Evolutionary conservation across 495 filamentous ascomycete genomes (phyloP), one percentile per base, ranked within the genome.

Genomic region (Bryoglossum gracile): DNA sequence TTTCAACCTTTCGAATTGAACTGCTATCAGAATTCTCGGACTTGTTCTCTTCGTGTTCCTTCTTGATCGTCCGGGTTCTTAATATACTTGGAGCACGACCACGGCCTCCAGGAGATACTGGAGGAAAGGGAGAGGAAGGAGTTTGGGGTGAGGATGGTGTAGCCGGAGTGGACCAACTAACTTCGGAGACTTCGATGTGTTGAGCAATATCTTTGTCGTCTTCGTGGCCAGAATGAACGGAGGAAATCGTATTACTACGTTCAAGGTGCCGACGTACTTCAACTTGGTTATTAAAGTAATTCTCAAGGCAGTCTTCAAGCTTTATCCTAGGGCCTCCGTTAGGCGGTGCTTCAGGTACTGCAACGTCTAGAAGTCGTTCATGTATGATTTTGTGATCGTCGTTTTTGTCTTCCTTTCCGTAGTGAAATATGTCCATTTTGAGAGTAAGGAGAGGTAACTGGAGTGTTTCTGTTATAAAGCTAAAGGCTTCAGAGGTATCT

Each of bases 301-400:
- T 74, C 57, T 96, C 91, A 28, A 98, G 68, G 58, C 91, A 95
- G 48, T 89, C 85, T 61, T 98, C 92, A 36, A 98, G 67, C 8
- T 81, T 85, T 24, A 95, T 73, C 0, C 70, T 70, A 22, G 76
- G 74, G 4, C 81, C 83, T 10, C 26, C 38, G 4, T 74, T 70
- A 37, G 84, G 77, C 8, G 71, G 64, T 2, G 61, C 60, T n/a
- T 60, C 61, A 3, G 87, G 87, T 18, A 95, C 81, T 1, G 87
- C 88, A 46, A 98, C 82, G 54, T 96, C 90, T n/a, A 98, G 74
- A 32, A 95, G 62, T 43, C 92, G 73, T 65, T 98, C 92, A 46
- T 94, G 88, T 34, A 98, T 76, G 43, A 94, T 86, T 59, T 92
- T 94, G 67, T 96, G 92, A 58, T 98, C 92, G 58, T 90, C 89